A percentile compares a stretch with the other conserved stretches of the same genome.
Evolutionary conservation across 495 filamentous ascomycete species (phyloP).

Genomic region (Lasiosphaeria hispida): DNA sequence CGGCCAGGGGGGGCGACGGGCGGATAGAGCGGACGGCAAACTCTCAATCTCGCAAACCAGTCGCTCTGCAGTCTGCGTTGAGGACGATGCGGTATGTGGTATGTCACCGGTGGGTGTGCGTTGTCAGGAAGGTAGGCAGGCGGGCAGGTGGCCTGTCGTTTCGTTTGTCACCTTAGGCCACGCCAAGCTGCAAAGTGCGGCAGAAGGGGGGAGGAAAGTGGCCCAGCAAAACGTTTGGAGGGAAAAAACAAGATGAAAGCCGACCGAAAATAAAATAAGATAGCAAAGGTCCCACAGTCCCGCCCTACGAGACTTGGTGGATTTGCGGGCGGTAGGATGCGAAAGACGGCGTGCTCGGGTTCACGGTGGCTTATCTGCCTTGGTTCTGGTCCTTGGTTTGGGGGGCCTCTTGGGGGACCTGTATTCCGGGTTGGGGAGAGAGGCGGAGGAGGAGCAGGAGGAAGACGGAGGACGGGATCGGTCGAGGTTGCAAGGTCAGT

Average conservation of each 20-base stretch:
- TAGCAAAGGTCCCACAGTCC: not conserved
- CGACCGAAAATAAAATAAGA: too few relatives aligned
- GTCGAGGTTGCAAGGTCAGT: slow-evolving; percentile 1
- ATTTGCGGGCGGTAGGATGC: not conserved
- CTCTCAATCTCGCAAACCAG: not conserved
- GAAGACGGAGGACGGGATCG: not conserved
- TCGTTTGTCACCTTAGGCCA: too few relatives aligned
- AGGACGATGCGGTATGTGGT: too few relatives aligned
- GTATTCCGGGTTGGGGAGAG: not conserved
- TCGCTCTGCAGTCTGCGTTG: too few relatives aligned
- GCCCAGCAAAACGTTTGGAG: not conserved
- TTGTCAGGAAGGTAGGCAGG: too few relatives aligned
- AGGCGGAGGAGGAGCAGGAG: slow-evolving; percentile 7
- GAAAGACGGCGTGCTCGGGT: not conserved
- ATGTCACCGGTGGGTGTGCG: too few relatives aligned
- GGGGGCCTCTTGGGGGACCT: not conserved
- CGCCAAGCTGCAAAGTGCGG: not conserved
- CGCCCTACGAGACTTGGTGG: not conserved
- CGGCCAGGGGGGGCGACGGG: not conserved
- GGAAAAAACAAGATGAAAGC: not conserved
- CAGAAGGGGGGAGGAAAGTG: not conserved
- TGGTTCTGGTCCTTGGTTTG: not conserved
- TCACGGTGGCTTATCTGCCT: not conserved
- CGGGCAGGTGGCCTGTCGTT: too few relatives aligned
- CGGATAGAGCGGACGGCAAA: not conserved